These are phyloP conservation scores for Plenodomus lindquistii DNA, from an alignment of 2,329 filamentous ascomycete genomes.

Conservation along the genomic window DNA sequence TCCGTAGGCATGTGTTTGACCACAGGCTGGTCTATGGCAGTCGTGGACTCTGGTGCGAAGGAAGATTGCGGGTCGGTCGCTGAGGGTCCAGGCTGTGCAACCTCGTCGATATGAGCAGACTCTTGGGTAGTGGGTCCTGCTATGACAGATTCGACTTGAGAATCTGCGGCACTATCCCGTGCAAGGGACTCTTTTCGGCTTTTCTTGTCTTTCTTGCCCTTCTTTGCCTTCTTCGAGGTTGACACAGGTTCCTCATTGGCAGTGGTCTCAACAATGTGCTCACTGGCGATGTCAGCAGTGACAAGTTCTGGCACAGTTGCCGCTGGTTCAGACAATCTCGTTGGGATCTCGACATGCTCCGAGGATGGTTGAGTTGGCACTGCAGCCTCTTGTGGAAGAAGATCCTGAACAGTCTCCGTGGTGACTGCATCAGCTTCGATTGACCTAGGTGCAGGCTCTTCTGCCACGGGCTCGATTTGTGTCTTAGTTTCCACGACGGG, in stretches of 20 bases:
- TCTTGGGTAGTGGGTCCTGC: not conserved
- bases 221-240: conserved; percentile 27
- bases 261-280: conserved; percentile 8
- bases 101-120: not conserved
- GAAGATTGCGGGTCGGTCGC: too few relatives aligned
- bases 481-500: conserved; percentile 3
- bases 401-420: not conserved
- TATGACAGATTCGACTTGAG: not conserved
- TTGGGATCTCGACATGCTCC: not conserved
- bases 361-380: not conserved
- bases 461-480: not conserved
- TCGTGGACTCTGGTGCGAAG: not conserved
- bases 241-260: conserved; percentile 17
- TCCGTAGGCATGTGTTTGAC: not conserved
- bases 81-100: not conserved
- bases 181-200: conserved; percentile 18
- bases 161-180: conserved; percentile 9
- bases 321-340: not conserved
- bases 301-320: conserved; percentile 2
- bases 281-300: conserved; percentile 1
- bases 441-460: conserved; percentile 1
- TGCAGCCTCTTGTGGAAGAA: not conserved
- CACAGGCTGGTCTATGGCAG: not conserved
- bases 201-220: conserved; percentile 39
- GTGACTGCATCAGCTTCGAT: not conserved